These are phyloP conservation scores for Paramecium primaurelia DNA, from an alignment of 73 alveolate species.

Conservation along the genomic window DNA sequence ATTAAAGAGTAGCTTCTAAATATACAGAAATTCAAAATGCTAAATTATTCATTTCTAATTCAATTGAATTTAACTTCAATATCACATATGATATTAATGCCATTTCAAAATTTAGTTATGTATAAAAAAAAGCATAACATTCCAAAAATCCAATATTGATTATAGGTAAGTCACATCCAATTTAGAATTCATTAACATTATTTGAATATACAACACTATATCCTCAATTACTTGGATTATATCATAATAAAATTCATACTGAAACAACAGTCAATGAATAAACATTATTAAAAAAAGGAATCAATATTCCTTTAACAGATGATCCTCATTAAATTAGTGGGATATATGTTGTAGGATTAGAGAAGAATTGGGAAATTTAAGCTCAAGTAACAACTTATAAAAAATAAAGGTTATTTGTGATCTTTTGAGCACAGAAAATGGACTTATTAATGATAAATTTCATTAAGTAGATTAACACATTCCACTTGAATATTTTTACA, in stretches of 20 bases:
- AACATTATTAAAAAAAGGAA: not conserved
- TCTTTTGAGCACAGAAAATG: slow-evolving; percentile 43
- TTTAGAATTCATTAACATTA: not conserved
- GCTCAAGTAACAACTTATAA: not conserved
- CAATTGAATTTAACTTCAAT: not conserved
- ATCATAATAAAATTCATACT: not conserved
- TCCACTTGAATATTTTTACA: slow-evolving; percentile 3
- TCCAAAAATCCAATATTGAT: not conserved
- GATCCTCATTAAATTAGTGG: slow-evolving; percentile 21
- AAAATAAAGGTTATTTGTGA: not conserved
- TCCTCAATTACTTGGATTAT: slow-evolving; percentile 31
- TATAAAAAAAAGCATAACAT: not conserved
- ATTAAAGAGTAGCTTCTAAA: not conserved
- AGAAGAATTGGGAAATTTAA: not conserved
- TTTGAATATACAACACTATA: not conserved
- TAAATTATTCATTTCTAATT: not conserved
- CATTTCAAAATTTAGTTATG: slow-evolving; percentile 9
- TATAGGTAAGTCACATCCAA: not conserved
- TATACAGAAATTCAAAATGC: not conserved
- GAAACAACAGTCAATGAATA: not conserved
- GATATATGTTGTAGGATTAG: not conserved
- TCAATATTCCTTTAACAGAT: not conserved
- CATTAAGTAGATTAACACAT: not conserved
- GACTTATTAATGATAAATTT: not conserved
- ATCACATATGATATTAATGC: not conserved